These are phyloP conservation scores for Brachypodium distachyon DNA, from an alignment of 202 grass and related monocot species.

Conservation along the genomic window DNA sequence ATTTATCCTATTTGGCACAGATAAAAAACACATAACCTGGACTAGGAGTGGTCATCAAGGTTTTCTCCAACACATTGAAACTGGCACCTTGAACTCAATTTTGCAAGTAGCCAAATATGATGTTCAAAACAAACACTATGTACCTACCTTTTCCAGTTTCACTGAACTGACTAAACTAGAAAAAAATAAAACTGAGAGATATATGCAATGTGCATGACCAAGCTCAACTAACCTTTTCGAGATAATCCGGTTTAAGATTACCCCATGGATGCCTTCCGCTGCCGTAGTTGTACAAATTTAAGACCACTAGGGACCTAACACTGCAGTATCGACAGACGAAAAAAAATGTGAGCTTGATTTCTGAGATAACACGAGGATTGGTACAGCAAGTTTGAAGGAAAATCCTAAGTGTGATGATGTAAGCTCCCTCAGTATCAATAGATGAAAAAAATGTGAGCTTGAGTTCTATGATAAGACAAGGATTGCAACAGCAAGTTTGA, in stretches of 20 bases:
- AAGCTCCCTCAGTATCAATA: slow-evolving; percentile 5
- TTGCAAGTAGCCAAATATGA: too few species aligned
- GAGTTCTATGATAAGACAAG: not conserved
- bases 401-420: not conserved
- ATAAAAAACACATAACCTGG: not conserved
- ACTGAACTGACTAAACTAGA: too few species aligned
- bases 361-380: not conserved
- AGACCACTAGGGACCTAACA: slow-evolving; percentile 77
- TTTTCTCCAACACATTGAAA: too few species aligned
- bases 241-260: slow-evolving; percentile 82
- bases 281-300: slow-evolving; percentile 83
- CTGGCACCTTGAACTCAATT: too few species aligned
- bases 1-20: not conserved
- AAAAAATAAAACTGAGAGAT: not conserved
- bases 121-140: too few species aligned
- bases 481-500: not conserved
- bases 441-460: not conserved
- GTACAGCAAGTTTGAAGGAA: not conserved
- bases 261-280: slow-evolving; percentile 98
- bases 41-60: too few species aligned
- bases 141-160: too few species aligned
- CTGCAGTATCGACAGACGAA: slow-evolving; percentile 32
- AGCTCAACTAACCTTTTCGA: slow-evolving; percentile 61
- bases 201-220: not conserved
- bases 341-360: slow-evolving; percentile 3